Evolutionary conservation across 805 yeast genomes (phyloP).

Genomic region (Pachysolen tannophilus): DNA sequence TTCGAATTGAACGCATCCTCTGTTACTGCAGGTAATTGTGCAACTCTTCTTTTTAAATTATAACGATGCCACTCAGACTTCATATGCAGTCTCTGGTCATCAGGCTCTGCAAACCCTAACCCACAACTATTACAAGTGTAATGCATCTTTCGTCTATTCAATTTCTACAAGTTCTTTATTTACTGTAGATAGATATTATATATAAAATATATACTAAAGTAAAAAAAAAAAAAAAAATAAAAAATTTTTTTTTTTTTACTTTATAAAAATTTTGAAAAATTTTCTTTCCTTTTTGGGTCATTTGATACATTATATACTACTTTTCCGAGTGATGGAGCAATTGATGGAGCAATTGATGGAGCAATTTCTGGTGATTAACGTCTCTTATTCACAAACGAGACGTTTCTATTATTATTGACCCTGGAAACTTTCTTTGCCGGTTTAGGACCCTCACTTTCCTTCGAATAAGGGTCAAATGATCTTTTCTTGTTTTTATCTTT

Average conservation of each 20-base stretch:
- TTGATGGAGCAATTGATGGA: no score
- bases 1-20: conserved; percentile 22
- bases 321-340: no score
- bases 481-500: conserved; percentile 6
- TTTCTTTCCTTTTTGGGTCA: no score
- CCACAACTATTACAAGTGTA: conserved; percentile 39
- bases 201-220: no score
- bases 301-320: no score
- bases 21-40: conserved; percentile 34
- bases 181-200: no score
- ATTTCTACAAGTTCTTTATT: no score
- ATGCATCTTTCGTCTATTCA: no score
- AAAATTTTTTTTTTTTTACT: no score
- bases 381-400: conserved; percentile 21
- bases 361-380: no score
- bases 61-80: conserved; percentile 44
- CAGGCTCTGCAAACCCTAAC: conserved; percentile 31
- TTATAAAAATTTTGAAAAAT: no score
- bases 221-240: no score
- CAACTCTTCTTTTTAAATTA: conserved; percentile 40
- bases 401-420: conserved; percentile 26
- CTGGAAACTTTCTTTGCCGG: conserved; percentile 35
- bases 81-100: conserved; percentile 38
- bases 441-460: conserved; percentile 41
- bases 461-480: conserved; percentile 10